phyloP scores from a whole-genome alignment of 306 rosid genomes.

The Cicer judaicum region DNA sequence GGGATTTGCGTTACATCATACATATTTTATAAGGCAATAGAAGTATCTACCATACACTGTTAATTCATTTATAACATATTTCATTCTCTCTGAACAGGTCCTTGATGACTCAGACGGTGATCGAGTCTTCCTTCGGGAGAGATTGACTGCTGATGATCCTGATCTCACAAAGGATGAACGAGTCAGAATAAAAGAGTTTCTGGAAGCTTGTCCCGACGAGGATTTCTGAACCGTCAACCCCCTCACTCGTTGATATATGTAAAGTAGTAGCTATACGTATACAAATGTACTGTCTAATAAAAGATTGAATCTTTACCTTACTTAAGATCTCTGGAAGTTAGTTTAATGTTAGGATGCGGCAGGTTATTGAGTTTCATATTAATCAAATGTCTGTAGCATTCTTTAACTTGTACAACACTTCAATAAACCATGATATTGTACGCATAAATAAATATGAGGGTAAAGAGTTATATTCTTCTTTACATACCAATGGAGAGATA shows the following conservation, averaged over 20 bases:
- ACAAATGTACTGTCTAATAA: constrained; percentile 7
- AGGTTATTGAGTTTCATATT: background rate
- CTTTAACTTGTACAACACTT: background rate
- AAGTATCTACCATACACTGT: constrained; percentile 16
- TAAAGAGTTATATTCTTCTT: background rate
- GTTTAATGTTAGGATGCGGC: background rate
- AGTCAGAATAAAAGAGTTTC: constrained; percentile 62
- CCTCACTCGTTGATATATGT: constrained; percentile 41
- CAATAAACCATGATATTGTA: constrained; percentile 20
- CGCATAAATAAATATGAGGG: background rate
- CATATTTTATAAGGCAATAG: background rate
- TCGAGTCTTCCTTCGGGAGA: constrained; percentile 58
- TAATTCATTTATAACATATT: constrained; percentile 28
- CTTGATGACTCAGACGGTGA: constrained; percentile 52
- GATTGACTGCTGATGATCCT: constrained; percentile 70
- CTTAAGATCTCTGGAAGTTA: background rate
- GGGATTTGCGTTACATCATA: constrained; percentile 5
- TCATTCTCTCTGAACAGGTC: constrained; percentile 54
- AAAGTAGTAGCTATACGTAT: constrained; percentile 16
- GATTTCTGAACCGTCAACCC: constrained; percentile 44
- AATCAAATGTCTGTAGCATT: constrained; percentile 12
- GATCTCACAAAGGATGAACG: constrained; percentile 68
- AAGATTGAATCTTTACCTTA: background rate
- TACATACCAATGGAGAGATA: background rate
- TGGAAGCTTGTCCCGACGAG: constrained; percentile 65